Base-by-base conservation (phyloP, 1,284 basidiomycete genomes). In the Leucoagaricus sp. region DNA sequence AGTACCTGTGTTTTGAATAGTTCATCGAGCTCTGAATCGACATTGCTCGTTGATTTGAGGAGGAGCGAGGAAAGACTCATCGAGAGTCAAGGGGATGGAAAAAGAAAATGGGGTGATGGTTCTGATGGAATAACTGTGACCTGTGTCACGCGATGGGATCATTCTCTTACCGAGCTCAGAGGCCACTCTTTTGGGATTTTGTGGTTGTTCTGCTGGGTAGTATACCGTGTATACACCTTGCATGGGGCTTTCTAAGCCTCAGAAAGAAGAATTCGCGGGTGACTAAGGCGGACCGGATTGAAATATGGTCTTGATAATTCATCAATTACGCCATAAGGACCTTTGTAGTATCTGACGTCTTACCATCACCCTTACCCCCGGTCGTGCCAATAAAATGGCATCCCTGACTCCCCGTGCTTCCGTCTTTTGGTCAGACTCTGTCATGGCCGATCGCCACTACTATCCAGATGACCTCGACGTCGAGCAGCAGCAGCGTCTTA, bases 321-420 rank as follows among this genome's bases (percentile, higher is more conserved):
- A 4, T 33, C 21, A 10, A 58, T 48, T 53, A 46, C 34, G 55
- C 44, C 49, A 57, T n/a, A n/a, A n/a, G n/a, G n/a, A n/a, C n/a
- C n/a, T 44, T 29, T 31, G 19, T 21, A 21, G 15, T 19, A 25
- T 23, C 31, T 13, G 10, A 26, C 29, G 17, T n/a, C 10, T 23
- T 19, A 34, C 47, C 33, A n/a, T 19, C n/a, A 34, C 21, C 6
- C 12, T 41, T 25, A 34, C 47, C 8, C 36, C 26, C 23, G n/a
- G n/a, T n/a, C n/a, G n/a, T n/a, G 42, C 33, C 28, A 17, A 23
- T 23, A n/a, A 49, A 48, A 76, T 76, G 74, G 67, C 68, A 31
- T 71, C 71, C 23, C 55, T 80, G 36, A 76, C 75, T 13, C 76
- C 76, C 44, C 79, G 81, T 55, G 75, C 72, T 36, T 81, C 81